A percentile compares a stretch with the other conserved stretches of the same genome.
Conservation (phyloP, 208 protist genomes). For the Naegleria fowleri region DNA sequence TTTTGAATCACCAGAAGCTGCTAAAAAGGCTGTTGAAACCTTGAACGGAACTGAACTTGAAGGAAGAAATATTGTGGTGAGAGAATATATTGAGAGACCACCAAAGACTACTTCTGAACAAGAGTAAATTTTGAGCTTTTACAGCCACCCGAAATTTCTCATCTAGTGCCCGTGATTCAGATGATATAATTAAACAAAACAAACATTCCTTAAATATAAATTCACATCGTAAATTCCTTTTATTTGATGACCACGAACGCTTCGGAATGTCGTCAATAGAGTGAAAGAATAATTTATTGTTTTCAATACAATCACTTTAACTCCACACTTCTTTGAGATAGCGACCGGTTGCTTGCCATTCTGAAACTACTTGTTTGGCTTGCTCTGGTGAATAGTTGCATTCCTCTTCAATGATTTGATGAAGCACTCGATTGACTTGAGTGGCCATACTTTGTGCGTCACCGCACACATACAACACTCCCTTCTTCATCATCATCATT, state of each 20-base stretch:
- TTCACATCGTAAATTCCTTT: too few species aligned
- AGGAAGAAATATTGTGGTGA: slow-evolving; percentile 5
- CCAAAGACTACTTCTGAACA: neutral
- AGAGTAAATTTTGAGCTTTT: neutral
- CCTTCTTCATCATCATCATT: slow-evolving; percentile 40
- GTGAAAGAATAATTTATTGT: too few species aligned
- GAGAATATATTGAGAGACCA: neutral
- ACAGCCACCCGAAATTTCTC: neutral
- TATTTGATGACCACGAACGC: too few species aligned
- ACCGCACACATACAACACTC: slow-evolving; percentile 79
- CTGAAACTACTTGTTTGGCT: neutral
- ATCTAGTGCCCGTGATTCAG: too few species aligned
- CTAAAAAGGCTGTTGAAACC: neutral
- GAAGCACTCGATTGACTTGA: slow-evolving; percentile 60
- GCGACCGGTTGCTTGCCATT: neutral
- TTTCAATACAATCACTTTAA: too few species aligned
- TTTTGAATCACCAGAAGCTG: neutral
- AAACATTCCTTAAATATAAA: neutral
- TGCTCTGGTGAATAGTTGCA: neutral
- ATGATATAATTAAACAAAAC: too few species aligned
- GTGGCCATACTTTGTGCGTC: slow-evolving; percentile 80
- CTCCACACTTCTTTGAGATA: slow-evolving; percentile 13
- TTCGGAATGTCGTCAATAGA: too few species aligned
- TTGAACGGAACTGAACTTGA: slow-evolving; percentile 15
- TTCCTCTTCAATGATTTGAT: slow-evolving; percentile 12